These are phyloP conservation scores for Rhytidiadelphus loreus DNA, from an alignment of 225 moss, liverwort and hornwort species.

Conservation along the genomic window DNA sequence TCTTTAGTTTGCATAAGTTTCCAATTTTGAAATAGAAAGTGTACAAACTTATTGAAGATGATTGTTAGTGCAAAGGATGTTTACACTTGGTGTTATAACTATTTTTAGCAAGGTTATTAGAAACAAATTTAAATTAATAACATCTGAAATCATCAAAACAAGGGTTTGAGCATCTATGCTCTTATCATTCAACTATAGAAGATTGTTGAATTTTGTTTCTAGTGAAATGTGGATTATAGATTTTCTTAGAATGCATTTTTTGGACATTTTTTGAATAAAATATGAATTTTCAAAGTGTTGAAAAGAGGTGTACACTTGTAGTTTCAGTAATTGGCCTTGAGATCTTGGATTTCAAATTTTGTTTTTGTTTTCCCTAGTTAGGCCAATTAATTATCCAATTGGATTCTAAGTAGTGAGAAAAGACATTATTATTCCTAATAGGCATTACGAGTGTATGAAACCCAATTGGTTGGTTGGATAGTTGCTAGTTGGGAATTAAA, in stretches of 20 bases:
- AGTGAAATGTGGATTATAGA: neutral
- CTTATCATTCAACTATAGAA: neutral
- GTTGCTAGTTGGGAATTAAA: too few species aligned
- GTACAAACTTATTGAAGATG: neutral
- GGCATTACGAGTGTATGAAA: too few species aligned
- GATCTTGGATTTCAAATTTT: too few species aligned
- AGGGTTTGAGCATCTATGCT: neutral
- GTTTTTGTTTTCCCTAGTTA: too few species aligned
- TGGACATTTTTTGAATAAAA: neutral
- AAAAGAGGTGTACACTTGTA: too few species aligned
- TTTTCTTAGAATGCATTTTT: neutral
- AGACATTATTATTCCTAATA: too few species aligned
- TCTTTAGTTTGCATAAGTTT: neutral
- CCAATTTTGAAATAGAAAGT: neutral
- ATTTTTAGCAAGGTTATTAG: neutral
- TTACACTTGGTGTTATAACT: neutral
- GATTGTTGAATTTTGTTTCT: neutral
- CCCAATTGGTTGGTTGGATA: too few species aligned
- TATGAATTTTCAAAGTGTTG: neutral
- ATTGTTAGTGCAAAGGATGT: neutral
- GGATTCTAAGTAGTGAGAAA: too few species aligned
- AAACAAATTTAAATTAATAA: neutral
- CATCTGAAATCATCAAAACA: neutral
- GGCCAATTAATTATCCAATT: too few species aligned
- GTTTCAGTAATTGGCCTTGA: too few species aligned